A percentile compares a stretch with the other conserved stretches of the same genome.
phyloP scores from a whole-genome alignment of 1,139 yeast species.

The Yamadazyma trypodendri region DNA sequence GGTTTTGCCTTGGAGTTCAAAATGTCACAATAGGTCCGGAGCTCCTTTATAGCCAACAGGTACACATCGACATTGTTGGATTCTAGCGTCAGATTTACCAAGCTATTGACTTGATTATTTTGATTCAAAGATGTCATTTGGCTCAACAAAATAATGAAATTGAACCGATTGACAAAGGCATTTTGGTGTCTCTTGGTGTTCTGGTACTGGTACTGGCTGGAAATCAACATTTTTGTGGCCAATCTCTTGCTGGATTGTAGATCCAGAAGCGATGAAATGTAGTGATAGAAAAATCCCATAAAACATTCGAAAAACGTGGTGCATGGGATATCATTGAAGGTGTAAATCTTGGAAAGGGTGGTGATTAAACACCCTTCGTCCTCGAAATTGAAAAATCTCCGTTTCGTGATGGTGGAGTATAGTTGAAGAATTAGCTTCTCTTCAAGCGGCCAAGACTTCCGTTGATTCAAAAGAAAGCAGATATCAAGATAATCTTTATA shows the following conservation, averaged over 20 bases:
- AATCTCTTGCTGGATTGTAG: slow-evolving; percentile 25
- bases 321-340: slow-evolving; percentile 34
- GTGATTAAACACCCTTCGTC: slow-evolving; percentile 32
- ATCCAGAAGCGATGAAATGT: slow-evolving; percentile 30
- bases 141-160: slow-evolving; percentile 32
- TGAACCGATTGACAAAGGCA: slow-evolving; percentile 39
- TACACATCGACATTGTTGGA: slow-evolving; percentile 28
- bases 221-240: slow-evolving; percentile 37
- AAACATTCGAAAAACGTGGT: slow-evolving; percentile 38
- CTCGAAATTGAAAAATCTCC: slow-evolving; percentile 39
- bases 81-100: slow-evolving; percentile 23
- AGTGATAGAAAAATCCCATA: slow-evolving; percentile 34
- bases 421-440: slow-evolving; percentile 32
- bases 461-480: slow-evolving; percentile 26
- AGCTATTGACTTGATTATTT: slow-evolving; percentile 26
- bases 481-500: slow-evolving; percentile 31
- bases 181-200: slow-evolving; percentile 24
- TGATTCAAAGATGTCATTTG: slow-evolving; percentile 38
- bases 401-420: slow-evolving; percentile 28
- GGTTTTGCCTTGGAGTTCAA: slow-evolving; percentile 13
- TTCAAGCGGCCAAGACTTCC: slow-evolving; percentile 36
- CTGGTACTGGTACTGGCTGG: slow-evolving; percentile 35
- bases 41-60: slow-evolving; percentile 24
- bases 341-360: slow-evolving; percentile 23
- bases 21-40: slow-evolving; percentile 23